Evolutionary conservation across 352 stramenopile genomes (phyloP).

Genomic region (Phytophthora rubi): DNA sequence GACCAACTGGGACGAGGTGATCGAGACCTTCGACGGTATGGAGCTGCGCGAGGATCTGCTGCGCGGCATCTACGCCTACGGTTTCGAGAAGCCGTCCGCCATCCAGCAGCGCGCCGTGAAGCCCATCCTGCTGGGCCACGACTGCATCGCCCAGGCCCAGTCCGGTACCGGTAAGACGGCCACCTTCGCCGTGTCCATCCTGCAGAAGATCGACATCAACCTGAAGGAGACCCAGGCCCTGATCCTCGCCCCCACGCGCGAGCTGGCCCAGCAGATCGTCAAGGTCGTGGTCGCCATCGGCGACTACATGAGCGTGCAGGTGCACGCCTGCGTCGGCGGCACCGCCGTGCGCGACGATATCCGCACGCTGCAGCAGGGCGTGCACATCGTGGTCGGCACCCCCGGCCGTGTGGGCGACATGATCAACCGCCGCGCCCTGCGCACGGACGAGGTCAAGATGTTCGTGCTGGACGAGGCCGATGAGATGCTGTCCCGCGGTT

Average conservation of each 20-base stretch:
- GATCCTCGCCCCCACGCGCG: constrained; percentile 99
- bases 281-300: constrained; percentile 96
- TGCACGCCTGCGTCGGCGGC: constrained; percentile 98
- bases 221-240: constrained; percentile 98
- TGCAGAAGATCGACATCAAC: constrained; percentile 97
- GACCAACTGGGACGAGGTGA: constrained; percentile 98
- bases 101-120: constrained; percentile 99
- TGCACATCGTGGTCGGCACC: constrained; percentile 99
- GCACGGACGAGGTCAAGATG: constrained; percentile 95
- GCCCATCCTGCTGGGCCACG: constrained; percentile 96
- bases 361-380: constrained; percentile 96
- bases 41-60: constrained; percentile 98
- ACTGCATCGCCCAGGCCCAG: constrained; percentile 99
- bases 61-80: constrained; percentile 99
- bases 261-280: constrained; percentile 99
- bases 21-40: constrained; percentile 99
- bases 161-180: constrained; percentile 99
- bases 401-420: constrained; percentile 99
- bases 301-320: constrained; percentile 97
- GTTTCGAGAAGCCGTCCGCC: constrained; percentile 99
- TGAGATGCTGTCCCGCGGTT: constrained; percentile 99
- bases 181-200: constrained; percentile 98
- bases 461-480: constrained; percentile 99
- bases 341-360: constrained; percentile 99
- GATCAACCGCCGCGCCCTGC: constrained; percentile 97